Conservation (phyloP, 148 eudicot genomes). For the Cornus florida region DNA sequence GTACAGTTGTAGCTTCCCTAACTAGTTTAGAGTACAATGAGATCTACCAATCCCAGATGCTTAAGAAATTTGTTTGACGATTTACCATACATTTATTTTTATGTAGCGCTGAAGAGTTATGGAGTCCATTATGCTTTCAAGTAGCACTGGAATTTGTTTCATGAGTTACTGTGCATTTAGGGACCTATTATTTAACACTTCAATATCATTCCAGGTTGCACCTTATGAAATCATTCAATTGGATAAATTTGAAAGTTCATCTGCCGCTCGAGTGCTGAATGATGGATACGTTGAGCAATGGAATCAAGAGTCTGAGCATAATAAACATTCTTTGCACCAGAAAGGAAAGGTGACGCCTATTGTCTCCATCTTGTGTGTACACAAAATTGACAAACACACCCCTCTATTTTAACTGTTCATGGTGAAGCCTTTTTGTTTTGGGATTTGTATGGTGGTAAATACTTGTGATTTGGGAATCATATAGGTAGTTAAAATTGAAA, state of each 20-base stretch:
- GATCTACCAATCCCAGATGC: background rate
- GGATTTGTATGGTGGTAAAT: background rate
- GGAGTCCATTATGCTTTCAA: background rate
- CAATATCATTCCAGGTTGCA: slow-evolving; percentile 47
- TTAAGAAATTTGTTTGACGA: slow-evolving; percentile 2
- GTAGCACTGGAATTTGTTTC: background rate
- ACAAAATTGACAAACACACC: background rate
- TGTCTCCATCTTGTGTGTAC: slow-evolving; percentile 9
- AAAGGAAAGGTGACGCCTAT: slow-evolving; percentile 41
- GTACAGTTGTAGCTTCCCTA: background rate
- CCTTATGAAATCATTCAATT: slow-evolving; percentile 65
- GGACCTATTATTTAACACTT: background rate
- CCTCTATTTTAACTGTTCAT: background rate
- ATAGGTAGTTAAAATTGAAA: background rate
- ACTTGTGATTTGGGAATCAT: background rate
- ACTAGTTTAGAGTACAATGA: background rate
- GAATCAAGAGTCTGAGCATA: slow-evolving; percentile 38
- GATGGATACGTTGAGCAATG: slow-evolving; percentile 34
- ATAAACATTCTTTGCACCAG: slow-evolving; percentile 35
- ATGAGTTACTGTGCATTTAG: background rate
- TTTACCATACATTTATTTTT: background rate
- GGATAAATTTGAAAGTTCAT: slow-evolving; percentile 65
- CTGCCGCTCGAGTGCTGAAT: slow-evolving; percentile 36
- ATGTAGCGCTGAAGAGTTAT: too few species aligned
- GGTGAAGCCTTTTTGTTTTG: background rate